Evolutionary conservation across 495 filamentous ascomycete genomes (phyloP).

Genomic region (Cenococcum geophilum): DNA sequence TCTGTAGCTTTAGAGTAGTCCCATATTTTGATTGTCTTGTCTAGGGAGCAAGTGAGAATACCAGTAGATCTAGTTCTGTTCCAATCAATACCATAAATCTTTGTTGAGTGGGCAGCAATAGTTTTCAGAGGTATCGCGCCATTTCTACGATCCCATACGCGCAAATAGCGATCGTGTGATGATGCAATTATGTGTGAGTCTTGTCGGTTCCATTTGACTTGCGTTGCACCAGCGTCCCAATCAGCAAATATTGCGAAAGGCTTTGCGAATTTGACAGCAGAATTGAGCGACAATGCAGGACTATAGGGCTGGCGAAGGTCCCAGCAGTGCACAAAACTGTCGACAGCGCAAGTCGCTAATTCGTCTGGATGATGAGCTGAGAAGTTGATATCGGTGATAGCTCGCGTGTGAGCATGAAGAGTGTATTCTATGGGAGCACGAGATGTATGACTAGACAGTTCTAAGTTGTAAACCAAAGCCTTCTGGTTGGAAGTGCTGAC

Average conservation of each 20-base stretch:
- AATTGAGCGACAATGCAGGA: conserved; percentile 54
- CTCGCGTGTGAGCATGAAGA: conserved; percentile 80
- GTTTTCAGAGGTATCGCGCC: conserved; percentile 71
- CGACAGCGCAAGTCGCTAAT: conserved; percentile 84
- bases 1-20: conserved; percentile 54
- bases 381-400: conserved; percentile 97
- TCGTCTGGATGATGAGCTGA: conserved; percentile 86
- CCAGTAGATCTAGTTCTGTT: conserved; percentile 65
- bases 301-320: conserved; percentile 72
- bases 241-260: conserved; percentile 58
- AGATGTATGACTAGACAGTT: conserved; percentile 53
- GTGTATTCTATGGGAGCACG: conserved; percentile 79
- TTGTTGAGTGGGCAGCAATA: conserved; percentile 85
- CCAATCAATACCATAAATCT: conserved; percentile 96
- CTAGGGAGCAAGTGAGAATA: conserved; percentile 81
- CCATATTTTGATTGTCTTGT: conserved; percentile 94
- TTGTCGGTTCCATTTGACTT: conserved; percentile 92
- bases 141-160: conserved; percentile 87
- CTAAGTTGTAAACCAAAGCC: conserved; percentile 90
- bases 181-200: conserved; percentile 80
- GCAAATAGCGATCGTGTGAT: conserved; percentile 77
- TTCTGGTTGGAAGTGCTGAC: conserved; percentile 92
- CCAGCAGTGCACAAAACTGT: conserved; percentile 92
- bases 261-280: conserved; percentile 5
- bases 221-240: conserved; percentile 91